A percentile compares a stretch with the other conserved stretches of the same genome.
These are phyloP conservation scores for Pseudoneurospora amorphoporcata DNA, from an alignment of 495 filamentous ascomycete genomes.

Conservation along the genomic window DNA sequence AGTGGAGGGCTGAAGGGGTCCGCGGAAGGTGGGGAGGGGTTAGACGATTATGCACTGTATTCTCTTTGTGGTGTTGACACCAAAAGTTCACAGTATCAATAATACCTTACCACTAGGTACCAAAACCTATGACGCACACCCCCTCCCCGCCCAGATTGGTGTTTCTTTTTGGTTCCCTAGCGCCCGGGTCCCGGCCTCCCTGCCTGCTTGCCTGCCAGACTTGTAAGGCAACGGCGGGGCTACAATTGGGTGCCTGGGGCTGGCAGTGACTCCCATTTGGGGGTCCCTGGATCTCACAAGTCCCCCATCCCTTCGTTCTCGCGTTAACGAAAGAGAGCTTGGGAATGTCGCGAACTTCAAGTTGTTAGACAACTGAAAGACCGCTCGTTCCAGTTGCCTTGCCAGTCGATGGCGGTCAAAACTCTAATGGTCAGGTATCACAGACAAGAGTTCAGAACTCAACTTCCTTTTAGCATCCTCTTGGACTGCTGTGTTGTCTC, in stretches of 20 bases:
- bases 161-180: background rate
- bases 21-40: background rate
- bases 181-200: background rate
- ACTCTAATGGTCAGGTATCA: too few relatives aligned
- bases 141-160: background rate
- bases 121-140: background rate
- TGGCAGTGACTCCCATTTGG: background rate
- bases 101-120: too few relatives aligned
- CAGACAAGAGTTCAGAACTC: background rate
- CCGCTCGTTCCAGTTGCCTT: background rate
- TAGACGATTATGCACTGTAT: conserved; percentile 3
- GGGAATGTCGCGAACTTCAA: background rate
- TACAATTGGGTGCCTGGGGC: background rate
- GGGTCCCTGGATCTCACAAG: background rate
- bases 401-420: background rate
- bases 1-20: background rate
- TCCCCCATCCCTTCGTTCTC: background rate
- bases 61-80: background rate
- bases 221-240: background rate
- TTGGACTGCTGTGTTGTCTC: background rate
- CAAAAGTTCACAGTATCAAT: background rate
- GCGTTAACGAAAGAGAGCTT: background rate
- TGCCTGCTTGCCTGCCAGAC: background rate
- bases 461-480: background rate
- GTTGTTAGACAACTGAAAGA: background rate